phyloP scores from a whole-genome alignment of 352 stramenopile species.

The Phytophthora vignae region DNA sequence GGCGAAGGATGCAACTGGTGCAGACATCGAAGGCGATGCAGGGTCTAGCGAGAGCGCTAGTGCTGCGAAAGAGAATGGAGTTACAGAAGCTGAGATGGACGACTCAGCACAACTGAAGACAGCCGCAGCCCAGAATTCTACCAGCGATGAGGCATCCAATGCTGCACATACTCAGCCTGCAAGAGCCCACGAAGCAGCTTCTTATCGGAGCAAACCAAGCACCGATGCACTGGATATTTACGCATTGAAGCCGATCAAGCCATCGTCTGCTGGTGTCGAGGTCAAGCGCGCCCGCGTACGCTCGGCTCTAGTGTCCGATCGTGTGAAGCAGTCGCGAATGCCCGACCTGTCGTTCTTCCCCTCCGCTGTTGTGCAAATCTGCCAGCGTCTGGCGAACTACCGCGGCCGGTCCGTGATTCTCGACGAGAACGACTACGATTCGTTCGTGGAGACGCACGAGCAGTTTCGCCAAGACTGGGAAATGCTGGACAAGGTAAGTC shows the following conservation, averaged over 20 bases:
- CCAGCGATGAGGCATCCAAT: too few species aligned
- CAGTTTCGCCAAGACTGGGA: slow-evolving; percentile 64
- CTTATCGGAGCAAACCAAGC: slow-evolving; percentile 4
- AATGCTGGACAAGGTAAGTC: slow-evolving; percentile 70
- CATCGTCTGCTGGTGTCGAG: slow-evolving; percentile 26
- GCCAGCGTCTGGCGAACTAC: slow-evolving; percentile 56
- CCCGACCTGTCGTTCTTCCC: slow-evolving; percentile 68
- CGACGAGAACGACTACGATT: slow-evolving; percentile 68
- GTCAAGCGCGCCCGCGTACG: slow-evolving; percentile 59
- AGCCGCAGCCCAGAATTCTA: too few species aligned
- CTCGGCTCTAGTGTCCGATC: slow-evolving; percentile 41
- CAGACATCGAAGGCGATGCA: background rate
- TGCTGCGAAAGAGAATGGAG: slow-evolving; percentile 1
- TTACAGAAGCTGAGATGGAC: slow-evolving; percentile 8
- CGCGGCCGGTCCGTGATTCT: slow-evolving; percentile 63
- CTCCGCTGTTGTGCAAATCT: slow-evolving; percentile 54
- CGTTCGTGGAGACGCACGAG: slow-evolving; percentile 62
- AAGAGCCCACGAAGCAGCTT: background rate
- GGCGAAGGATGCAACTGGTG: background rate
- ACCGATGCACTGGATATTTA: slow-evolving; percentile 11
- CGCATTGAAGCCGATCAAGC: slow-evolving; percentile 30
- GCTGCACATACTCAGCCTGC: background rate
- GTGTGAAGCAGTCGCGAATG: slow-evolving; percentile 45
- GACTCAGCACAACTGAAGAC: slow-evolving; percentile 8
- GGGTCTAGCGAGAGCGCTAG: background rate